Percentiles rank a stretch among this genome's conserved stretches.
Conservation (phyloP, 768 basidiomycete species). For the Pulveroboletus sp. region DNA sequence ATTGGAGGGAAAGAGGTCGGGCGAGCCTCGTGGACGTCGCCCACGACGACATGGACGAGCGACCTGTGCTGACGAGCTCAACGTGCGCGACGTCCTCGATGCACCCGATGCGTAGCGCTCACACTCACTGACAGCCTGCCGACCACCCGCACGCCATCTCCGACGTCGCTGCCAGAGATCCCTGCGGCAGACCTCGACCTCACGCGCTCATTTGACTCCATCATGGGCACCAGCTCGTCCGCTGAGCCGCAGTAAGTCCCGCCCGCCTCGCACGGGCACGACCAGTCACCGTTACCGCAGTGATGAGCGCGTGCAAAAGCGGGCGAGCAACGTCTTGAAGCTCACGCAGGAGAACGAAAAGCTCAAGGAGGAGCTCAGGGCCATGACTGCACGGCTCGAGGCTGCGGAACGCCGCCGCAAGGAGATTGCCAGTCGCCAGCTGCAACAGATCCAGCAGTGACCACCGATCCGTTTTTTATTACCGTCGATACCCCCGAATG, state of each 20-base stretch:
- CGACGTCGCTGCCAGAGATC: conserved; percentile 51
- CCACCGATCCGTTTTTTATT: too few species aligned
- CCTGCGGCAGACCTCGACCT: conserved; percentile 45
- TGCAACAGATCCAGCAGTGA: conserved; percentile 3
- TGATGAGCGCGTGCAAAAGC: conserved; percentile 52
- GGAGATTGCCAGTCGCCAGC: conserved; percentile 41
- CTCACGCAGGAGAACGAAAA: conserved; percentile 78
- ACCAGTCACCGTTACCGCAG: conserved; percentile 32
- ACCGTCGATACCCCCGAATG: conserved; percentile 22
- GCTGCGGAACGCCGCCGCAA: conserved; percentile 64
- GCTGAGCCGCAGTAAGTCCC: conserved; percentile 47
- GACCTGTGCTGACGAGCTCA: conserved; percentile 16
- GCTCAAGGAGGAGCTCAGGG: conserved; percentile 70
- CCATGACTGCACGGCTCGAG: conserved; percentile 72
- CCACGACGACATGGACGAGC: conserved; percentile 28
- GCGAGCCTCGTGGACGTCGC: conserved; percentile 22
- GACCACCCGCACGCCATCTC: conserved; percentile 30
- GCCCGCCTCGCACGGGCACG: conserved; percentile 24
- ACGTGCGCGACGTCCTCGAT: conserved; percentile 20
- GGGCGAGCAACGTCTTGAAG: conserved; percentile 74
- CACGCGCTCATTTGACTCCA: conserved; percentile 41
- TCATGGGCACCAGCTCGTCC: conserved; percentile 33
- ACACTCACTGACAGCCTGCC: conserved; percentile 12
- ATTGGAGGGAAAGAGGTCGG: not conserved
- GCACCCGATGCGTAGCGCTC: conserved; percentile 14